Conservation (phyloP, 345 rosid genomes). For the Aegle marmelos region DNA sequence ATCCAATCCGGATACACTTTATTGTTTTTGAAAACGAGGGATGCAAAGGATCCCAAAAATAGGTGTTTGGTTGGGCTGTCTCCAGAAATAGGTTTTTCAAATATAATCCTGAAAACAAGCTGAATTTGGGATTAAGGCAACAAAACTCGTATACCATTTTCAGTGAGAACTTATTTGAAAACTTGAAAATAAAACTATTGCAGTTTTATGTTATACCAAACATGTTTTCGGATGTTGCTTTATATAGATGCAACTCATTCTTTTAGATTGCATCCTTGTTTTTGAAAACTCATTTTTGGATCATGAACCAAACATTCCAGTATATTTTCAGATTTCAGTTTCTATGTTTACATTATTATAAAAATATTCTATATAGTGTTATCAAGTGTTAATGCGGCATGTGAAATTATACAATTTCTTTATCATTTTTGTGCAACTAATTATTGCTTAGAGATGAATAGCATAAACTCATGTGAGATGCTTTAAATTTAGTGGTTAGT, state of each 20-base stretch:
- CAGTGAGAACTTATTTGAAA: neutral
- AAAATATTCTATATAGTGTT: neutral
- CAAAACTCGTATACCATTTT: neutral
- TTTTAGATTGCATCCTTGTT: neutral
- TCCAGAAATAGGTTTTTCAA: neutral
- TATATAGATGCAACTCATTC: neutral
- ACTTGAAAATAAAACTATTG: neutral
- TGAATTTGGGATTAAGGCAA: neutral
- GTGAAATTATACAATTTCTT: neutral
- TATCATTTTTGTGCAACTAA: neutral
- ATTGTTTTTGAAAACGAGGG: neutral
- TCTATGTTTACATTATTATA: neutral
- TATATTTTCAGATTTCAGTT: neutral
- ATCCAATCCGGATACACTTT: neutral
- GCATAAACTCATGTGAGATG: neutral
- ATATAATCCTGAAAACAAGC: neutral
- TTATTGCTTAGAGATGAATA: neutral
- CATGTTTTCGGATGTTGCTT: neutral
- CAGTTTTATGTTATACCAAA: neutral
- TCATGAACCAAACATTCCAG: neutral
- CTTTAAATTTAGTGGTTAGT: neutral
- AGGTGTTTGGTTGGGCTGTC: neutral
- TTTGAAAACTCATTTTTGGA: neutral
- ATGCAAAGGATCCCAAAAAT: neutral
- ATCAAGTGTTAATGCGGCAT: neutral